Evolutionary conservation across 768 basidiomycete species (phyloP), one percentile per base, ranked within the genome.

Genomic region (Royoungia palumana): DNA sequence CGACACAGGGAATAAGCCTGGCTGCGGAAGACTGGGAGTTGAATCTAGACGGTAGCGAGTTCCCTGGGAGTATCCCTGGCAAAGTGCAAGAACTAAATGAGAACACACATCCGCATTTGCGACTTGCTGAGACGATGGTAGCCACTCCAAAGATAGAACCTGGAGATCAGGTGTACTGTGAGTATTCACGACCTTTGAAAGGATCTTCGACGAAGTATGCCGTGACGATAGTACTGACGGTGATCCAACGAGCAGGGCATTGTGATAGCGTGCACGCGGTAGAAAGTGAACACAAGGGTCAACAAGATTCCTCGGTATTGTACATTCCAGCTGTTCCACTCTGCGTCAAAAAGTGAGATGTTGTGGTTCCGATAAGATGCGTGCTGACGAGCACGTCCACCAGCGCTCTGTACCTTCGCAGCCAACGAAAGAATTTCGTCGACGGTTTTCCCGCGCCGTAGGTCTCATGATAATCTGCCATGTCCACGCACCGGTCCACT

Each of bases 161-260:
- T 4, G 83, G 83, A 0, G 80, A 85, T 62, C 79, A 83, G 55
- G 81, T 82, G 14, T 79, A 79, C 46, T 81, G 79, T 80, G 66
- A 63, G 34, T 17, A 35, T 35, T 22, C n/a, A 36, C 22, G 4
- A 19, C 13, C 14, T 17, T 6, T 24, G n/a, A 5, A 9, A 44
- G 35, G 39, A 12, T 17, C 35, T 12, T n/a, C 39, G 17, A 32
- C 13, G 8, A 25, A n/a, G n/a, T 16, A 39, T 11, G 5, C 4
- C 20, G 10, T 35, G 35, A 30, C 34, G 8, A 7, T 13, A 36
- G n/a, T 20, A 21, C 21, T 51, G n/a, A 45, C 30, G 21, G 5
- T 16, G 17, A 42, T 2, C 0, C 16, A 20, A 9, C 17, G 8
- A 16, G 20, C 40, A 79, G 76, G 77, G 76, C 77, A 78, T 49